phyloP scores from a whole-genome alignment of 1,284 basidiomycete species.

The Psilocybe mexicana region DNA sequence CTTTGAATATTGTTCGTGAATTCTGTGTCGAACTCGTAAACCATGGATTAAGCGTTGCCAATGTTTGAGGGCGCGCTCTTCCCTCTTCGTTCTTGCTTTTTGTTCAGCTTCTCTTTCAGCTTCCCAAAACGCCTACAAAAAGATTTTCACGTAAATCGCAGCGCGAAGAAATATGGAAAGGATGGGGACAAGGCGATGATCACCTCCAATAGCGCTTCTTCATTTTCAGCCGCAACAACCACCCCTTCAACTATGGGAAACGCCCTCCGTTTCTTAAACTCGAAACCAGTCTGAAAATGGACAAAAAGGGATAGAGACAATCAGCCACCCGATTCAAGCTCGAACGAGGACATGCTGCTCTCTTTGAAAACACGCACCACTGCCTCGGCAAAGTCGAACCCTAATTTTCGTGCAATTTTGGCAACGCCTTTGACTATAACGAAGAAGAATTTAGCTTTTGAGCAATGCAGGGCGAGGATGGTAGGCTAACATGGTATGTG shows the following conservation, averaged over 20 bases:
- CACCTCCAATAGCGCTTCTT: conserved; percentile 77
- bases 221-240: conserved; percentile 84
- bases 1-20: conserved; percentile 79
- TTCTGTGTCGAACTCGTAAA: conserved; percentile 78
- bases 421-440: conserved; percentile 79
- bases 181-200: conserved; percentile 7
- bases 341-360: background rate
- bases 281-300: conserved; percentile 77
- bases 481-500: conserved; percentile 82
- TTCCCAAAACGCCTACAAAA: conserved; percentile 77
- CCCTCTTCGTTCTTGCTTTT: conserved; percentile 73
- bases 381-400: conserved; percentile 91
- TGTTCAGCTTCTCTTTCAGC: conserved; percentile 77
- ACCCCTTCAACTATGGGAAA: conserved; percentile 86
- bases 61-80: conserved; percentile 83
- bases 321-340: conserved; percentile 10
- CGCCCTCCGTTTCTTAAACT: conserved; percentile 90
- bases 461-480: conserved; percentile 5
- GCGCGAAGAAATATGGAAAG: conserved; percentile 9
- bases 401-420: conserved; percentile 87
- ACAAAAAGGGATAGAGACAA: conserved; percentile 6
- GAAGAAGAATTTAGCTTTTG: conserved; percentile 1
- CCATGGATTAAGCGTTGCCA: conserved; percentile 92
- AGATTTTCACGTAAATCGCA: conserved; percentile 5
- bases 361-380: conserved; percentile 55